Conservation (phyloP, 192 early-diverging fungal genomes). For the Dimargaris xerosporica region DNA sequence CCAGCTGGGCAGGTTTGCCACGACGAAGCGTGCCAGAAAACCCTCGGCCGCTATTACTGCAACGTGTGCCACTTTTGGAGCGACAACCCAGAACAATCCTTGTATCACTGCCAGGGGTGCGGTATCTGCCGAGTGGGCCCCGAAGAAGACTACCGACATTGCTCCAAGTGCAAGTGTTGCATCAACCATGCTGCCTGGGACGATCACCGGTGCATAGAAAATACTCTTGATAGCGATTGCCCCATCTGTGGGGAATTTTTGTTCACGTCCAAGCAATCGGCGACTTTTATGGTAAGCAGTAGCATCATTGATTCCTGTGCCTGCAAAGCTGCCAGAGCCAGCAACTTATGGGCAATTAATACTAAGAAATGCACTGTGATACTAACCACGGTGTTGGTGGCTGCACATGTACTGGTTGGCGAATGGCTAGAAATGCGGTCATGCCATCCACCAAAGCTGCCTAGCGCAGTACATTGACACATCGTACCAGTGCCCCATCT, state of each 20-base stretch:
- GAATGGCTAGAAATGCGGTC: conserved; percentile 79
- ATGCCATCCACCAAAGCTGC: conserved; percentile 82
- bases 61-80: conserved; percentile 83
- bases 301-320: no score
- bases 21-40: conserved; percentile 36
- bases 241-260: conserved; percentile 94
- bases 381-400: no score
- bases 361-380: no score
- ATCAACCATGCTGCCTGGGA: conserved; percentile 58
- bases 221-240: conserved; percentile 80
- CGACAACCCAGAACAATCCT: conserved; percentile 59
- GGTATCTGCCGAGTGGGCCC: conserved; percentile 84
- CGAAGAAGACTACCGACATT: conserved; percentile 78
- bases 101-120: conserved; percentile 90
- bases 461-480: conserved; percentile 68
- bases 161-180: conserved; percentile 80
- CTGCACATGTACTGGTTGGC: no score
- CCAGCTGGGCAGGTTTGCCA: conserved; percentile 57
- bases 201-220: conserved; percentile 80
- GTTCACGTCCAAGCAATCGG: conserved; percentile 66
- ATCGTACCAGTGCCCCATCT: conserved; percentile 92
- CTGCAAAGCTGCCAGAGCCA: no score
- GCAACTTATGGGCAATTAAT: no score
- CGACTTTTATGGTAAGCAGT: conserved; percentile 70
- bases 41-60: conserved; percentile 74